Base-by-base conservation (phyloP, 495 filamentous ascomycete species). In the Daldinia loculata region DNA sequence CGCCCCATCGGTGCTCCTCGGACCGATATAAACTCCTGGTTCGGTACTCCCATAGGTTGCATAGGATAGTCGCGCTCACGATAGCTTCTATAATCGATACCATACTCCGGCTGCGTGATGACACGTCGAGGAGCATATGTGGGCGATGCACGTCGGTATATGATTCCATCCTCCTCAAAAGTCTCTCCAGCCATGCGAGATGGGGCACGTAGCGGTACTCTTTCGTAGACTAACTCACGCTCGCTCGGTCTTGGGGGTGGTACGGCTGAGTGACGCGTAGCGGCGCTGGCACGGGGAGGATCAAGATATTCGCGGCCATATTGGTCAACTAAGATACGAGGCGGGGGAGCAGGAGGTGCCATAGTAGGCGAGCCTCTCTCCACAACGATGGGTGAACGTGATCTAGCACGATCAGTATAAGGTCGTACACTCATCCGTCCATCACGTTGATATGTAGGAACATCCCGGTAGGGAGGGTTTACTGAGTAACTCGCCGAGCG, bases 231-330 rank as follows among this genome's bases (percentile, higher is more conserved):
- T 24, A 82, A 56, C 53, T 84, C 83, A 27, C 76, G 56, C 17
- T 85, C 83, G n/a, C 77, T 66, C 24, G 74, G 75, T 64, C 83
- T 77, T 43, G 72, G 61, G 6, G 80, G 73, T 6, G 84, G 79
- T 15, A 79, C 80, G 0, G 83, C 71, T 4, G 84, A 85, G 29
- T 84, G 79, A 34, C 84, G 77, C 32, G 82, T 62, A 15, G 80
- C 71, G 11, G 80, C 65, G 38, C 80, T 77, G 22, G 86, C 78
- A 19, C 85, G 74, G 6, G 88, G 78, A 34, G 84, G 84, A 75
- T 91, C 90, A 53, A 90, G 80, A 71, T 89, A 94, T 72, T 91
- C 84, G 63, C 88, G 88, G 24, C 91, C 91, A 78, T 86, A 88
- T 60, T 90, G 85, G 75, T 93, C 91, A 52, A 93, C 80, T 50